A percentile compares a stretch with the other conserved stretches of the same genome.
Evolutionary conservation across 305 asterid species (phyloP).

Genomic region (Solanum hybrid): DNA sequence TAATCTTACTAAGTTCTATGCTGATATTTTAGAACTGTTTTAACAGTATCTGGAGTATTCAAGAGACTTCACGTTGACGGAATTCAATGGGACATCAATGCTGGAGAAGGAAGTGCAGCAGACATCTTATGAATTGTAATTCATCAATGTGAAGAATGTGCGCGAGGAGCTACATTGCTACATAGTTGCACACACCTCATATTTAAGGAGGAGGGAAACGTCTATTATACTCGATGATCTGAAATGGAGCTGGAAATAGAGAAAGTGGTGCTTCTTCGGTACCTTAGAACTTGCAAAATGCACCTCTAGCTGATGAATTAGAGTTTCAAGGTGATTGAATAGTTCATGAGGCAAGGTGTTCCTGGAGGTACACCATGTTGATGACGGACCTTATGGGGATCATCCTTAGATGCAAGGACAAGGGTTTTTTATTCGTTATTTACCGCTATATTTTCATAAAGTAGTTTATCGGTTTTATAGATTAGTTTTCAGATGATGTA

Average conservation of each 20-base stretch:
- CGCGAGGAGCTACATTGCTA: conserved; percentile 6
- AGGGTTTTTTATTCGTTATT: background rate
- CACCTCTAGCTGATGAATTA: background rate
- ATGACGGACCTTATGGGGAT: background rate
- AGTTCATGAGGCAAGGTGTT: background rate
- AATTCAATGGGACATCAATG: conserved; percentile 85
- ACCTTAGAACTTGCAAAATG: background rate
- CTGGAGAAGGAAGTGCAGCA: conserved; percentile 68
- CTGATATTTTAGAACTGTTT: background rate
- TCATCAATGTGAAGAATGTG: conserved; percentile 2
- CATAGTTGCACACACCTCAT: background rate
- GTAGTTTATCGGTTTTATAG: background rate
- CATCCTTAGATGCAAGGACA: background rate
- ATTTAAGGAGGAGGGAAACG: background rate
- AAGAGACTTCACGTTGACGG: conserved; percentile 63
- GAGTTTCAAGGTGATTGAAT: background rate
- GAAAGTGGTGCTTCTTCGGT: background rate
- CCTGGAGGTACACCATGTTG: background rate
- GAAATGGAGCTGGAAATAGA: background rate
- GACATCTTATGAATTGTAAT: conserved; percentile 14
- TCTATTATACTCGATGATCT: background rate
- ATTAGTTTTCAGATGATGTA: conserved; percentile 6
- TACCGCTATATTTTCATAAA: background rate
- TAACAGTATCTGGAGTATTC: conserved; percentile 67
- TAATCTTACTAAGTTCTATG: background rate